Conservation (phyloP, 192 early-diverging fungal species). For the Geosiphon pyriformis region DNA sequence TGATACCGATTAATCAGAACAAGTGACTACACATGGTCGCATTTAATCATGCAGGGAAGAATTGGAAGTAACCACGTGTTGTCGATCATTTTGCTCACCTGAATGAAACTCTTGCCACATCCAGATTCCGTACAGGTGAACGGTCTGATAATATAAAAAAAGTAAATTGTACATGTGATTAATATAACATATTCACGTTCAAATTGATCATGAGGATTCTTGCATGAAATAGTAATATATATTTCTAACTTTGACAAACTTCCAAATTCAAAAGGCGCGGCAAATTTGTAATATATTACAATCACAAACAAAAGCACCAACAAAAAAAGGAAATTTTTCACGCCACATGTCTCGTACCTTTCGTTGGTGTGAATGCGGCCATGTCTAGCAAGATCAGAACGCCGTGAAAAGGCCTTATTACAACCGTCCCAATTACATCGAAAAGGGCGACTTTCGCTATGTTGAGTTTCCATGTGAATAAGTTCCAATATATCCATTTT, state of each 20-base stretch:
- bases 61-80: too few relatives aligned
- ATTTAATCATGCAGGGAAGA: too few relatives aligned
- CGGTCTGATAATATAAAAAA: conserved; percentile 37
- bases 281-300: too few relatives aligned
- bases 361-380: conserved; percentile 76
- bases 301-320: background rate
- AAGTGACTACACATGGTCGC: too few relatives aligned
- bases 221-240: too few relatives aligned
- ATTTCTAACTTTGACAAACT: too few relatives aligned
- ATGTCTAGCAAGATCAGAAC: conserved; percentile 72
- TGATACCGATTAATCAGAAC: too few relatives aligned
- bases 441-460: conserved; percentile 43
- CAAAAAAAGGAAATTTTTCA: background rate
- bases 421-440: conserved; percentile 57
- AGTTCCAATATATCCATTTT: conserved; percentile 57
- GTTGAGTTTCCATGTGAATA: conserved; percentile 40
- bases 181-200: background rate
- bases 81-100: conserved; percentile 30
- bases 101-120: conserved; percentile 81
- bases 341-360: conserved; percentile 37
- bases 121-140: conserved; percentile 56
- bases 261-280: too few relatives aligned
- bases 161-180: background rate
- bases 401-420: conserved; percentile 63
- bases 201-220: too few relatives aligned